Conservation (phyloP, 2,329 filamentous ascomycete species). For the Penicillium sp. region DNA sequence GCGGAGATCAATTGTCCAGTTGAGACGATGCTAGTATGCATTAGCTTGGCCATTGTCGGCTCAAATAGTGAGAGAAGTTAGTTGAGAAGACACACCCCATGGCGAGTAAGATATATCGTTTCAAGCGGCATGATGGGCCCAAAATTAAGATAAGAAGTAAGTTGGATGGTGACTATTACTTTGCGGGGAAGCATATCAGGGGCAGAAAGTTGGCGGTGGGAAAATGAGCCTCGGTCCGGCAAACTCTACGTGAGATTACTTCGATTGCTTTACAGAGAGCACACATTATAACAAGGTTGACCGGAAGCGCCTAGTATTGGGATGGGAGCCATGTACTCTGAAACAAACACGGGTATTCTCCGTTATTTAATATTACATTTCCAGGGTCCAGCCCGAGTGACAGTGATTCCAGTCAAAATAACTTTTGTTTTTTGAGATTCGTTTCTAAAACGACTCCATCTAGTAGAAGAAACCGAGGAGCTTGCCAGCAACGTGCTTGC, state of each 20-base stretch:
- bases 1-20: slow-evolving; percentile 79
- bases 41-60: neutral
- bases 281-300: slow-evolving; percentile 10
- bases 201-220: slow-evolving; percentile 15
- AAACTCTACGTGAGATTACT: neutral
- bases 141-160: neutral
- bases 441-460: slow-evolving; percentile 32
- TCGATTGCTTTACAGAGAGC: neutral
- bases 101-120: slow-evolving; percentile 72
- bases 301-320: slow-evolving; percentile 24
- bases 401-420: slow-evolving; percentile 27
- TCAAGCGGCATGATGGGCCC: slow-evolving; percentile 60
- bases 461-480: slow-evolving; percentile 99
- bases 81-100: slow-evolving; percentile 61
- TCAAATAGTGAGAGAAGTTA: neutral
- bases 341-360: slow-evolving; percentile 24
- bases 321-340: slow-evolving; percentile 25
- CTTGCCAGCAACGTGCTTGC: slow-evolving; percentile 99
- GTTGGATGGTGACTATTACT: slow-evolving; percentile 18
- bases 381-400: slow-evolving; percentile 24
- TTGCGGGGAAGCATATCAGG: slow-evolving; percentile 12
- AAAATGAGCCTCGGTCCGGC: slow-evolving; percentile 11
- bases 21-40: slow-evolving; percentile 76
- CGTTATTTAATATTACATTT: slow-evolving; percentile 28
- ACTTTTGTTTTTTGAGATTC: slow-evolving; percentile 26